phyloP scores from a whole-genome alignment of 495 filamentous ascomycete species.

The Thermothielavioides terrestris region DNA sequence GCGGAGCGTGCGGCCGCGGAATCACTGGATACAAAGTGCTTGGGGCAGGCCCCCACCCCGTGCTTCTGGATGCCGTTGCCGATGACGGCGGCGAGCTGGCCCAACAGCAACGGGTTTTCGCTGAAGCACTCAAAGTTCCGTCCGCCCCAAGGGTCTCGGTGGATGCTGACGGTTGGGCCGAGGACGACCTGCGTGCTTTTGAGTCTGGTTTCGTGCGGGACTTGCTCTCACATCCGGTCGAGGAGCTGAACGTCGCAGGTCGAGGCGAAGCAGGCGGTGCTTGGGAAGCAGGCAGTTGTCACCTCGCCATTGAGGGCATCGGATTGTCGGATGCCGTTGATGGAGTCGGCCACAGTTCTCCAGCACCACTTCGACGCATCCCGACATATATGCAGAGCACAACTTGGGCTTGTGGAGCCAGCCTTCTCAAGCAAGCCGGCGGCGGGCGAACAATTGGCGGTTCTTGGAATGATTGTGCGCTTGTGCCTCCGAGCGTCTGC shows the following conservation, averaged over 20 bases:
- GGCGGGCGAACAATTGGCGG: too few species aligned
- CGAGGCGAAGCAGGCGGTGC: conserved; percentile 59
- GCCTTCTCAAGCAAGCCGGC: too few species aligned
- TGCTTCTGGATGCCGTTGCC: conserved; percentile 63
- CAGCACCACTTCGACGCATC: too few species aligned
- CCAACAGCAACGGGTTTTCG: conserved; percentile 67
- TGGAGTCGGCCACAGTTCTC: background rate
- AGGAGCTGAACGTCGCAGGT: conserved; percentile 63
- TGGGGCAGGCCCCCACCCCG: conserved; percentile 62
- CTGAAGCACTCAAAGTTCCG: conserved; percentile 69
- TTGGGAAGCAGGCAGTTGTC: conserved; percentile 60
- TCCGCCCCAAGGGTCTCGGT: conserved; percentile 66
- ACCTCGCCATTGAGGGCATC: conserved; percentile 35
- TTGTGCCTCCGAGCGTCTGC: too few species aligned
- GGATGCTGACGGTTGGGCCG: conserved; percentile 70
- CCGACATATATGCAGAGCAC: too few species aligned
- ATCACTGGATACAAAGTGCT: conserved; percentile 80
- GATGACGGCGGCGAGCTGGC: conserved; percentile 55
- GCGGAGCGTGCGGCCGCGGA: conserved; percentile 61
- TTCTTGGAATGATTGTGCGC: too few species aligned
- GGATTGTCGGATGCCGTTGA: background rate
- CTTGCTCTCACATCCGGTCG: conserved; percentile 47
- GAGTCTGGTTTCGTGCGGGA: conserved; percentile 61
- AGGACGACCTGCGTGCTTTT: conserved; percentile 65
- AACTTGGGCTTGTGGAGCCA: too few species aligned